Conservation (phyloP, 768 basidiomycete species). For the Amanita phalloides region DNA sequence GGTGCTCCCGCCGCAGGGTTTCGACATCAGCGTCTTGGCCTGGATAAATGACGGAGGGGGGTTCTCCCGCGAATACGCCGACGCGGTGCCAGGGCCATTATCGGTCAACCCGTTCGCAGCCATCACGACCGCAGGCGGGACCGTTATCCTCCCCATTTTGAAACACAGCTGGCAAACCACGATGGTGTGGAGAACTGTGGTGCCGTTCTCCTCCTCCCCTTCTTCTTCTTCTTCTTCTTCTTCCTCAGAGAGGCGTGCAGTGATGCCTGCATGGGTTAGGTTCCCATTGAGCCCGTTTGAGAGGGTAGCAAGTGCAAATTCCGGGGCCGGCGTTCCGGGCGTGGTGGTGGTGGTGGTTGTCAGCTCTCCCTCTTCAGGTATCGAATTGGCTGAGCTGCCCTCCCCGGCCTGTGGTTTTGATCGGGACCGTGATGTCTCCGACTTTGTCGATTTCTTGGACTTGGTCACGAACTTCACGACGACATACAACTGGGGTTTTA, state of each 20-base stretch:
- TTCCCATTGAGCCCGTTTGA: slow-evolving; percentile 19
- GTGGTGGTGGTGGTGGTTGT: slow-evolving; percentile 5
- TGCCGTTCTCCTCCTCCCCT: slow-evolving; percentile 32
- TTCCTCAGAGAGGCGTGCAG: too few species aligned
- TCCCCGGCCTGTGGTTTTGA: not conserved
- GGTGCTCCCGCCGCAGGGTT: slow-evolving; percentile 21
- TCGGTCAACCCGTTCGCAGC: slow-evolving; percentile 47
- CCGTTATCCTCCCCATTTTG: slow-evolving; percentile 62
- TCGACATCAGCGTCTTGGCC: slow-evolving; percentile 27
- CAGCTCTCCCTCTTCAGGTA: slow-evolving; percentile 17
- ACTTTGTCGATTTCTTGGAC: slow-evolving; percentile 21
- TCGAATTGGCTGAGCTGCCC: not conserved
- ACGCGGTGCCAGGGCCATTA: not conserved
- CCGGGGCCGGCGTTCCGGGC: slow-evolving; percentile 5
- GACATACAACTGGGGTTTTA: slow-evolving; percentile 39
- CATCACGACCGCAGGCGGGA: slow-evolving; percentile 56
- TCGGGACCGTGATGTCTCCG: slow-evolving; percentile 4
- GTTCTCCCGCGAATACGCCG: slow-evolving; percentile 24
- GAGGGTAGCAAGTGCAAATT: not conserved
- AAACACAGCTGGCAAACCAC: slow-evolving; percentile 55
- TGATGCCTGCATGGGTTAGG: not conserved
- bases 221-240: slow-evolving; percentile 24
- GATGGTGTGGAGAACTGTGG: slow-evolving; percentile 44
- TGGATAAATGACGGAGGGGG: slow-evolving; percentile 39
- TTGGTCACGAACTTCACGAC: slow-evolving; percentile 55